Conservation (phyloP, 306 rosid species). For the Acacia confusa region DNA sequence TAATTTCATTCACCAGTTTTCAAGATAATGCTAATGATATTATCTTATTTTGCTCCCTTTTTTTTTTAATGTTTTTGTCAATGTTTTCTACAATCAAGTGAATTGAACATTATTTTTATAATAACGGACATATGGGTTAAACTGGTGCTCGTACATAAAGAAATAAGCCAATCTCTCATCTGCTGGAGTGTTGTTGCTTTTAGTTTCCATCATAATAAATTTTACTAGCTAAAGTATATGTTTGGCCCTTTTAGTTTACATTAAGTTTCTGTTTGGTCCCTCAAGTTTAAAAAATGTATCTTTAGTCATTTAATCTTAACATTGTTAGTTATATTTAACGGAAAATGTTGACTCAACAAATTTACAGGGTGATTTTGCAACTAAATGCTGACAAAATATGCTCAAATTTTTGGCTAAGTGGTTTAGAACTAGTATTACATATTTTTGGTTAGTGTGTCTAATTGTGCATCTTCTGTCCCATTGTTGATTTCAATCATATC, state of each 20-base stretch:
- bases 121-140: background rate
- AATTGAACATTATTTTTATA: constrained; percentile 18
- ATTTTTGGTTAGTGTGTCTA: background rate
- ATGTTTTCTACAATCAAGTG: constrained; percentile 27
- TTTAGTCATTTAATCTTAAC: too few species aligned
- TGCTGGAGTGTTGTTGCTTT: background rate
- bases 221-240: background rate
- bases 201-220: background rate
- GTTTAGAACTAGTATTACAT: constrained; percentile 23
- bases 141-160: background rate
- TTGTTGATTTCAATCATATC: constrained; percentile 29
- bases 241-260: too few species aligned
- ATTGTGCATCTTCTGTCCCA: background rate
- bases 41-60: constrained; percentile 15
- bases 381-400: too few species aligned
- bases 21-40: background rate
- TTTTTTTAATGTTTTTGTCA: constrained; percentile 1
- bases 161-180: background rate
- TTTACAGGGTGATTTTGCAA: too few species aligned
- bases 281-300: too few species aligned
- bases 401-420: background rate
- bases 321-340: too few species aligned
- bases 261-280: too few species aligned
- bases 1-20: constrained; percentile 13
- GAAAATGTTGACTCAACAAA: too few species aligned